Evolutionary conservation across 2,329 filamentous ascomycete genomes (phyloP).

Genomic region (Moelleriella libera): DNA sequence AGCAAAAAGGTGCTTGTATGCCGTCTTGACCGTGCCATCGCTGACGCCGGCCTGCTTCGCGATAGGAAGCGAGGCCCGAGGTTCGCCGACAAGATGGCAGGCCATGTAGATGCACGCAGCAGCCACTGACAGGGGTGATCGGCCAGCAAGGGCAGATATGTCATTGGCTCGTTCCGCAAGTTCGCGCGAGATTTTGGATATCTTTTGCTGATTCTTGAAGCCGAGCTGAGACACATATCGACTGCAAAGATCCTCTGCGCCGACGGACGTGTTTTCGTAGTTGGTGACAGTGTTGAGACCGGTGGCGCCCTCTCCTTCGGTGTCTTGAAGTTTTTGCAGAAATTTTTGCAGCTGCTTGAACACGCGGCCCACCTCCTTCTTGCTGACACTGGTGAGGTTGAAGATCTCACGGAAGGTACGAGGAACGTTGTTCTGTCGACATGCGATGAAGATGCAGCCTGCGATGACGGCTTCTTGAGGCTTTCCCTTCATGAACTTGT

Average conservation of each 20-base stretch:
- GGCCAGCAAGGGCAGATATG: conserved; percentile 72
- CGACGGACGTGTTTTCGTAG: conserved; percentile 67
- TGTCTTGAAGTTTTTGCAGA: conserved; percentile 58
- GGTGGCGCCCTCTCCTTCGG: conserved; percentile 29
- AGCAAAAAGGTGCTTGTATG: conserved; percentile 77
- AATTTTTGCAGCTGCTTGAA: conserved; percentile 91
- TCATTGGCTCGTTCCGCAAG: conserved; percentile 66
- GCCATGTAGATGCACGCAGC: conserved; percentile 97
- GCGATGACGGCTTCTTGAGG: conserved; percentile 87
- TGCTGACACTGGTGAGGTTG: conserved; percentile 80
- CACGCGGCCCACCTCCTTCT: conserved; percentile 93
- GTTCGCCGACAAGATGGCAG: conserved; percentile 69
- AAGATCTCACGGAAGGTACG: conserved; percentile 93
- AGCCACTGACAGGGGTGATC: conserved; percentile 85
- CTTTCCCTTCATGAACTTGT: conserved; percentile 90
- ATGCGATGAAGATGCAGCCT: conserved; percentile 94
- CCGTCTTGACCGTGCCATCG: conserved; percentile 91
- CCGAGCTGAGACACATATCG: conserved; percentile 81
- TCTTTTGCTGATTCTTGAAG: conserved; percentile 54
- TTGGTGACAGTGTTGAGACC: conserved; percentile 45
- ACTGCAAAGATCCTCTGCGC: conserved; percentile 70
- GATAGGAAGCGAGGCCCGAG: conserved; percentile 75
- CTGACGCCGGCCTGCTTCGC: conserved; percentile 75
- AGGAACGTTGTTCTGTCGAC: conserved; percentile 73
- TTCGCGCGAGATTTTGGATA: conserved; percentile 66